phyloP scores from a whole-genome alignment of 306 rosid genomes.

The Gleditsia sinensis region DNA sequence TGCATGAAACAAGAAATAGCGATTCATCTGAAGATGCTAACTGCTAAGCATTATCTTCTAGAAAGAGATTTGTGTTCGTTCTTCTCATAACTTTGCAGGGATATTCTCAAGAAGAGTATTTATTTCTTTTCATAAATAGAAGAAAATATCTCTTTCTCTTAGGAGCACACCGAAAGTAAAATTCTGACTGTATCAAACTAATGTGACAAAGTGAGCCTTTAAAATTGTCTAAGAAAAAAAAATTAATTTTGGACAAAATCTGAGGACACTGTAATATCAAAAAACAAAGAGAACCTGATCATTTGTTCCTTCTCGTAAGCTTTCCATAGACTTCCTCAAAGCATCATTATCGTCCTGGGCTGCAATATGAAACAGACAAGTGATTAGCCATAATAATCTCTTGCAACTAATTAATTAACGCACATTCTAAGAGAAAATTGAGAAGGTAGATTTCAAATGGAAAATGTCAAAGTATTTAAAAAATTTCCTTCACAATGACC shows the following conservation, averaged over 20 bases:
- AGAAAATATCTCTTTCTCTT: too few species aligned
- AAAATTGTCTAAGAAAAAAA: too few species aligned
- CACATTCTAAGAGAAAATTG: not conserved
- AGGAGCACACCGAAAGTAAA: too few species aligned
- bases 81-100: too few species aligned
- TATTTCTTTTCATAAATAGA: too few species aligned
- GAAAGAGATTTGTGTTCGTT: too few species aligned
- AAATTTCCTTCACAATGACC: not conserved
- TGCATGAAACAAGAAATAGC: not conserved
- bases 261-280: too few species aligned
- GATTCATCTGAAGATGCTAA: not conserved
- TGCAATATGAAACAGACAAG: conserved; percentile 37
- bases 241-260: too few species aligned
- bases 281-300: conserved; percentile 64
- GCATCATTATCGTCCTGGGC: conserved; percentile 41
- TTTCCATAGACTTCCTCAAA: conserved; percentile 36
- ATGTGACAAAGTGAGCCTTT: too few species aligned
- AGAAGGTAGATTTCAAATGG: not conserved
- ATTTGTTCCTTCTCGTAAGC: conserved; percentile 16
- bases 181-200: too few species aligned
- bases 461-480: not conserved
- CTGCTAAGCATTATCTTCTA: not conserved
- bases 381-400: conserved; percentile 7
- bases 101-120: too few species aligned
- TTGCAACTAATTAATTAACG: not conserved